Conservation (phyloP, 2,329 filamentous ascomycete species). For the Sporothrix brasiliensis region DNA sequence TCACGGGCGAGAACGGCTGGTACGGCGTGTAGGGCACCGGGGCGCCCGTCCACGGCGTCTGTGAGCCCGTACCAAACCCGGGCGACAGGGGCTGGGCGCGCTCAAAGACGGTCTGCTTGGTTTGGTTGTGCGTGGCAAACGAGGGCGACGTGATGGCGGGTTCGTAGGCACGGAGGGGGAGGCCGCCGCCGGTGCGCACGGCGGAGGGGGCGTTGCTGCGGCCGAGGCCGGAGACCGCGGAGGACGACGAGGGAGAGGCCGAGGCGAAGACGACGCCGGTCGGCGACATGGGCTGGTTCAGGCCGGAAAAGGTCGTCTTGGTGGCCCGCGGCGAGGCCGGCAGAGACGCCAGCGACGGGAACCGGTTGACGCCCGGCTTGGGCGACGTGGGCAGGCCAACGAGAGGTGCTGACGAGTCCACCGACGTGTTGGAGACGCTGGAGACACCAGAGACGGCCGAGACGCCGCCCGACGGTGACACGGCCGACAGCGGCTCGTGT, state of each 20-base stretch:
- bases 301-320: constrained; percentile 45
- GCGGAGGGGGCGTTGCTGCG: constrained; percentile 56
- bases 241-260: not conserved
- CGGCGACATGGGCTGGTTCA: constrained; percentile 38
- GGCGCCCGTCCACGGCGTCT: constrained; percentile 64
- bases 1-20: constrained; percentile 74
- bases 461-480: no score
- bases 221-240: constrained; percentile 44
- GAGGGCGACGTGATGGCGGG: constrained; percentile 57
- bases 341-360: constrained; percentile 51
- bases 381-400: constrained; percentile 59
- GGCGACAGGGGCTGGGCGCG: constrained; percentile 59
- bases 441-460: constrained; percentile 52
- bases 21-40: constrained; percentile 75
- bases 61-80: constrained; percentile 47
- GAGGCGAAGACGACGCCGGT: constrained; percentile 34
- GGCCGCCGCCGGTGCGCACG: constrained; percentile 58
- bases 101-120: constrained; percentile 68
- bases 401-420: constrained; percentile 54
- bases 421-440: not conserved
- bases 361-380: constrained; percentile 48
- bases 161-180: constrained; percentile 66
- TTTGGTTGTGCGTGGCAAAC: constrained; percentile 44
- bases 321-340: constrained; percentile 33
- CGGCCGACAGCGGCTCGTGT: no score